Percentiles rank a stretch among this genome's conserved stretches.
phyloP scores from a whole-genome alignment of 192 early-diverging fungal genomes.

The Diversispora eburnea region DNA sequence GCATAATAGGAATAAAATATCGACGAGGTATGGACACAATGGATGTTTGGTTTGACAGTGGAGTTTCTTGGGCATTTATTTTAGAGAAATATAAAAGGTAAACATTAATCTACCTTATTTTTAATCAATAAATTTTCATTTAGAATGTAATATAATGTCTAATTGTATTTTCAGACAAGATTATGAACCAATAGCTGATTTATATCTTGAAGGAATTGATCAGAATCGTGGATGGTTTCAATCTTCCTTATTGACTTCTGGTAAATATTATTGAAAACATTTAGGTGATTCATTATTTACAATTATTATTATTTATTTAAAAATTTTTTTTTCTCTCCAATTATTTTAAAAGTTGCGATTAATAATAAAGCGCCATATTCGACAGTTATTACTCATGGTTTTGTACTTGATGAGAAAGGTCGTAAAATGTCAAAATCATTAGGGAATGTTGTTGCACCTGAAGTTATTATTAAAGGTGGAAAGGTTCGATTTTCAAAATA shows the following conservation, averaged over 20 bases:
- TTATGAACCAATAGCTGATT: conserved; percentile 53
- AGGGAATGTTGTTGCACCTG: conserved; percentile 72
- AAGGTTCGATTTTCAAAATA: conserved; percentile 34
- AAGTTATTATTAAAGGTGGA: conserved; percentile 76
- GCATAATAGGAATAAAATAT: conserved; percentile 34
- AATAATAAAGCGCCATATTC: conserved; percentile 66
- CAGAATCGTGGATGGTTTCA: conserved; percentile 88
- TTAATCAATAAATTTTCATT: background rate
- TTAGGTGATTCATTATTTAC: background rate
- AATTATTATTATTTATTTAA: background rate
- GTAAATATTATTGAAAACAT: conserved; percentile 25
- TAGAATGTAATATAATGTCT: background rate
- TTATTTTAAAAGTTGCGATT: conserved; percentile 47
- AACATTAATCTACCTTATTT: background rate
- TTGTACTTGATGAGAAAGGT: conserved; percentile 68
- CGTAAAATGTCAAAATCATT: conserved; percentile 83
- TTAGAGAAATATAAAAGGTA: conserved; percentile 41
- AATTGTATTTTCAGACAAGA: conserved; percentile 28
- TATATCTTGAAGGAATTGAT: conserved; percentile 76
- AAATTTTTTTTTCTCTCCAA: background rate
- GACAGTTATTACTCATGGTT: conserved; percentile 72
- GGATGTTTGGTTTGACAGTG: conserved; percentile 88
- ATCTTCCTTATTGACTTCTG: conserved; percentile 70
- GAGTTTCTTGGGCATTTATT: conserved; percentile 70
- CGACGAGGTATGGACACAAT: conserved; percentile 71